Base-by-base conservation (phyloP, 345 rosid genomes). In the Hibiscus trionum region DNA sequence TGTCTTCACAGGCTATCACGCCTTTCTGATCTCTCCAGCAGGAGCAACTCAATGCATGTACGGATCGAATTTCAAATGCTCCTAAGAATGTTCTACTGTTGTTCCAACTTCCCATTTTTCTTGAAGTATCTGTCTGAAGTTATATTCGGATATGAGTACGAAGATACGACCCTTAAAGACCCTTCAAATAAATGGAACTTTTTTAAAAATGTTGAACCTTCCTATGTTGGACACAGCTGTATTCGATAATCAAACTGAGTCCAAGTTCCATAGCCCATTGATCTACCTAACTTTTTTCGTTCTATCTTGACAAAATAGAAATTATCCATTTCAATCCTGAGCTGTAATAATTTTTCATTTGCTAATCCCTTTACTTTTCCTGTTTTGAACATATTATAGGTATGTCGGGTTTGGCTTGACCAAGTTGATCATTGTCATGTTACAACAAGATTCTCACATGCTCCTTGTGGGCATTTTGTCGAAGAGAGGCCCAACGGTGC, bases 391-490 rank as follows among this genome's bases (percentile, higher is more conserved):
- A 72, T 69, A 3, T 62, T 44, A 17, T 90, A 93, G 99, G 79
- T 93, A 56, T 89, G 91, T 73, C 83, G 79, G 65, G 90, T 91
- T 29, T 82, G 89, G 91, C 83, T 93, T 68, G 89, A 81, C 74
- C 93, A 84, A 80, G 88, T 88, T 14, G 84, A 86, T 79, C 86
- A 80, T 66, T 84, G 90, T 76, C 89, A 80, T 61, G 86, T 87
- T 16, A 80, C 80, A 71, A 90, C 91, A 8, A 81, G 84, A 80
- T 73, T 87, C 73, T 73, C 87, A 2, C 99, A 89, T 39, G 61
- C 82, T 52, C 63, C 72, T 44, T 92, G 99, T 21, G 93, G 99
- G 24, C 97, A 85, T 71, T 84, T 85, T 72, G 84, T 85, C 37
- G 77, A 84, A 12, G 84, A 82, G 80, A 79, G 65, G 63, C 76